Evolutionary conservation across 1,139 yeast species (phyloP), one percentile per base, ranked within the genome.

Genomic region (Wickerhamomyces sp.): DNA sequence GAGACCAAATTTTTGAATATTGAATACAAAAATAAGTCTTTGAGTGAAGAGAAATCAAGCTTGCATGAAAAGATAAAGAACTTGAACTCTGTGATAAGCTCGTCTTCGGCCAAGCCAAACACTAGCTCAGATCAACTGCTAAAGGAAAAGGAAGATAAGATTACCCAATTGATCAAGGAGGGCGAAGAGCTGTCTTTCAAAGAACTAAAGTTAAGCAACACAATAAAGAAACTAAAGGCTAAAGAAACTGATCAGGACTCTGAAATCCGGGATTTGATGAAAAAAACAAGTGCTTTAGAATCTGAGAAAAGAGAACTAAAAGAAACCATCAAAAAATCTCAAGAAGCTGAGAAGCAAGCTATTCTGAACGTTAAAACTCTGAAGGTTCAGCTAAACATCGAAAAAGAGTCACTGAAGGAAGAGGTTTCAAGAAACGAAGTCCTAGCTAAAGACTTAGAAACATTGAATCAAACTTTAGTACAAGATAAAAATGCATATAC

Each of bases 101-200:
- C 33, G 3, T 14, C 35, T 8, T 13, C 62, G 9, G 14, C 37
- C n/a, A 39, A 28, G 12, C 38, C 39, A 15, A n/a, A 21, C n/a
- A 19, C 41, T 22, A 39, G 34, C 7, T 29, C 21, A 25, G 49
- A 44, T 3, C 47, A 50, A 30, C 16, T 43, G n/a, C 26, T 48
- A 17, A 54, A 55, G 39, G 61, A 64, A 39, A 62, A 63, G 37
- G 66, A 63, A 34, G 59, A 49, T 2, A 48, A 48, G 24, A 63
- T 62, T n/a, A 50, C 50, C 1, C 45, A 81, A 76, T 66, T 90
- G 28, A 60, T 84, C 55, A 78, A 75, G 42, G 97, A 90, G 60
- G 97, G 97, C 4, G 83, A 85, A 47, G 76, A 74, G 22, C 64
- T 90, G 30, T 82, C 96, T 0, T 74, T 74, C 43, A 83, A 78